Evolutionary conservation across 257 asterid genomes (phyloP), one percentile per base, ranked within the genome.

Genomic region (Cruciata laevipes): DNA sequence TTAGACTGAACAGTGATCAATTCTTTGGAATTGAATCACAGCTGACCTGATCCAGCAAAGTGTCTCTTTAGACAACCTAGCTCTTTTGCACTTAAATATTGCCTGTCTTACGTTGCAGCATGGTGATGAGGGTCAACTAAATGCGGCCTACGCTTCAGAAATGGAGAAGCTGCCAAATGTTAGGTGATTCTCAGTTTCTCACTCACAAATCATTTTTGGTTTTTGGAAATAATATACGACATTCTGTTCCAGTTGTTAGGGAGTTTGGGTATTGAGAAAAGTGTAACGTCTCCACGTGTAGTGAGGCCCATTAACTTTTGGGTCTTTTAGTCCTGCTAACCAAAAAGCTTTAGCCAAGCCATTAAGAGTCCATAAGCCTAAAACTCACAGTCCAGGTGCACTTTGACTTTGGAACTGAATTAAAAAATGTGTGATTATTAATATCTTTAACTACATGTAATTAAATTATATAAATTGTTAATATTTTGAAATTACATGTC

Each of bases 121-220:
- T 25, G 99, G 97, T 52, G 95, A 87, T 78, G 99, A 94, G 78
- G 99, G 96, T 72, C 66, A 65, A 75, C 73, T 94, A 70, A 90
- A 85, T 77, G 60, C 61, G 67, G 91, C 92, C 69, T 94, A 79
- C 69, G 93, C 89, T 61, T 81, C 86, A 57, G 95, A 90, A 81
- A 87, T 84, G 89, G 80, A 84, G 77, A 88, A 81, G 80, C 82
- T 88, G 72, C 85, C 93, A 68, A 79, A 77, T 49, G 86, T 84
- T 73, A 88, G 97, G 99, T 90, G 82, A 69, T 67, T 58, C 69
- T 32, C 37, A 27, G 30, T 27, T 32, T 32, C 37, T 33, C 63
- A 13, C 70, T 27, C 18, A 17, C 42, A 66, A 66, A 63, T 64
- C 16, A 44, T 30, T 21, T 14, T 49, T 59, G 56, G 9, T 30